phyloP scores from a whole-genome alignment of 2,329 filamentous ascomycete genomes.

The Penicillium sp. region DNA sequence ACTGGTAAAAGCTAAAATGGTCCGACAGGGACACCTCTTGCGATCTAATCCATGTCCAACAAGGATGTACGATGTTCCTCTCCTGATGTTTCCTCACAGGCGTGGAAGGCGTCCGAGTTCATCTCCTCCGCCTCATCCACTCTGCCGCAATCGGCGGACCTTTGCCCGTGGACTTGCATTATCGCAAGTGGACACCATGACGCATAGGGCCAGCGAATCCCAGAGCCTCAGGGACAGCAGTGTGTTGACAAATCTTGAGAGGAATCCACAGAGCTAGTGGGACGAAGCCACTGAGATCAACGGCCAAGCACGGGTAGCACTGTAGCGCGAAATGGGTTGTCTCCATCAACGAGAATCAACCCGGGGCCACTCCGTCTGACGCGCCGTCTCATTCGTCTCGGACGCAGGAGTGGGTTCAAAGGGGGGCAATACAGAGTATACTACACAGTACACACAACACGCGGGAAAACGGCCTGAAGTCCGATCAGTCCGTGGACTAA shows the following conservation, averaged over 20 bases:
- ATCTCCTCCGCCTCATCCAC: background rate
- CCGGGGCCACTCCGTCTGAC: background rate
- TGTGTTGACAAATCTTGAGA: background rate
- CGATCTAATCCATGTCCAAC: background rate
- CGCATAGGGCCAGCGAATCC: background rate
- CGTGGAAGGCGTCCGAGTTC: background rate
- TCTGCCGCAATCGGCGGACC: background rate
- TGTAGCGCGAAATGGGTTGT: background rate
- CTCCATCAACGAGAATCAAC: background rate
- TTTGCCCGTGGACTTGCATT: background rate
- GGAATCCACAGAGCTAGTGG: background rate
- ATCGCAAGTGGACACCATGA: background rate
- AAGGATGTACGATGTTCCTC: background rate
- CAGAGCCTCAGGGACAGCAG: background rate
- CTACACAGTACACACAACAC: too few relatives aligned
- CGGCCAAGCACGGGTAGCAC: background rate
- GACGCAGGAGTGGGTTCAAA: background rate
- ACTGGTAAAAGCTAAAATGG: background rate
- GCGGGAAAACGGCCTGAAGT: constrained; percentile 12
- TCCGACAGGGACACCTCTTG: background rate
- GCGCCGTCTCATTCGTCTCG: background rate
- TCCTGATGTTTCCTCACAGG: background rate
- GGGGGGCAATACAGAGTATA: too few relatives aligned
- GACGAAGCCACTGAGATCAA: background rate
- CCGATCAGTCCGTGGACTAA: constrained; percentile 10